Evolutionary conservation across 1,139 yeast species (phyloP).

Genomic region (Hyphopichia fennica): DNA sequence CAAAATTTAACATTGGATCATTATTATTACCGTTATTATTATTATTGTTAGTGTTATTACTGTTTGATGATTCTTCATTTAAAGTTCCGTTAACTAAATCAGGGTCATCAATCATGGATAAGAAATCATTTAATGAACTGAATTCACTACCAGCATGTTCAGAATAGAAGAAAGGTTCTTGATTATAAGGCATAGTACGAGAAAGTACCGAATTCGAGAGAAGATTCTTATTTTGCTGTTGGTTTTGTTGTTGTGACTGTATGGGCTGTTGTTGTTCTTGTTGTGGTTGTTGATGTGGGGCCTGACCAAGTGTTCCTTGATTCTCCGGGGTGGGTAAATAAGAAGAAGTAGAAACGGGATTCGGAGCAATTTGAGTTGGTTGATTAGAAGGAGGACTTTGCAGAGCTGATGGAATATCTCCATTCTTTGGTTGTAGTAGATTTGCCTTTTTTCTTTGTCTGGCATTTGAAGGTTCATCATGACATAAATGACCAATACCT

Average conservation of each 20-base stretch:
- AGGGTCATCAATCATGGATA: conserved; percentile 89
- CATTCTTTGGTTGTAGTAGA: conserved; percentile 16
- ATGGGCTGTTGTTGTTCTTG: neutral
- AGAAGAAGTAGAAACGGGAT: conserved; percentile 4
- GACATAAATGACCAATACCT: conserved; percentile 86
- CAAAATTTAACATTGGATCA: conserved; percentile 3
- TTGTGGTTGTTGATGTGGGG: conserved; percentile 6
- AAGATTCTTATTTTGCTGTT: neutral
- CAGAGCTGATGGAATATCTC: neutral
- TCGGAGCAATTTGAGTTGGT: neutral
- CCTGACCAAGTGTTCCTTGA: conserved; percentile 5
- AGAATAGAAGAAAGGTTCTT: conserved; percentile 77
- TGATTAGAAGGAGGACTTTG: neutral
- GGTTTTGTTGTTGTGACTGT: neutral
- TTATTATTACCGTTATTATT: conserved; percentile 8
- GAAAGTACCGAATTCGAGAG: conserved; percentile 32
- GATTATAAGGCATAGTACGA: conserved; percentile 52
- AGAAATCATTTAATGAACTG: conserved; percentile 83
- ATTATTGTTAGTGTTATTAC: conserved; percentile 8
- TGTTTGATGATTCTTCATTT: conserved; percentile 26
- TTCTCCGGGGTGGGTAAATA: conserved; percentile 4
- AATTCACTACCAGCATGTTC: conserved; percentile 95
- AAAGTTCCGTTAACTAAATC: conserved; percentile 55
- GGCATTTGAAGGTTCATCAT: conserved; percentile 64
- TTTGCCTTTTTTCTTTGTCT: conserved; percentile 45